Base-by-base conservation (phyloP, 331 rosid species). In the Malus hybrid region DNA sequence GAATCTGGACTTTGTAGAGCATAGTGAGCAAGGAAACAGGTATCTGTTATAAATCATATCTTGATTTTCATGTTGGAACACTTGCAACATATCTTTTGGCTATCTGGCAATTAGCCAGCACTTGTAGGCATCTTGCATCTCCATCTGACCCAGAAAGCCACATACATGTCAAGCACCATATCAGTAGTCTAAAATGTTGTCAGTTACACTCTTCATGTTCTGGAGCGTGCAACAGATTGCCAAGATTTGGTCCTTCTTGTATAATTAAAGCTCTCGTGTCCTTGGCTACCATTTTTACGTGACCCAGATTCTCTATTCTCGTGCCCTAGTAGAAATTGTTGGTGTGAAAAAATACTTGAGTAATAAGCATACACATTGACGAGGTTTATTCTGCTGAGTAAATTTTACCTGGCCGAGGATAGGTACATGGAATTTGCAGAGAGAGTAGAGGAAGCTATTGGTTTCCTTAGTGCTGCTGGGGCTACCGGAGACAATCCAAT, bases 21-120 rank as follows among this genome's bases (percentile, higher is more conserved):
- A 76, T 55, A 79, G 88, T 79, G 84, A 85, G 76, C 86, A 79
- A 77, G 88, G 78, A 60, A 78, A 79, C 78, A 81, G 86, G 86
- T 85, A 39, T 46, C 22, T 33, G 28, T 14, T 61, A 33, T 16
- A 22, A 48, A 50, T 19, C 28, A 63, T 13, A 36, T 14, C 50
- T 57, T 28, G 11, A 55, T n/a, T 44, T 71, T 50, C 16, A 44
- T 73, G 6, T 39, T 9, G 12, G 11, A 19, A 52, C 31, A 16
- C 34, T 74, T 66, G 4, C 34, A 18, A 0, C 18, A 57, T 42
- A 29, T 10, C 13, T 75, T 52, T 33, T 65, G 50, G 15, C 34
- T 57, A 57, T 73, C 39, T 33, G 36, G 24, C 57, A 24, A 55
- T 70, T 31, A 5, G 61, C 44, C 10, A 48, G 16, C 11, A 32